phyloP scores from a whole-genome alignment of 1,139 yeast species.

The Saccharomyces hybrid region DNA sequence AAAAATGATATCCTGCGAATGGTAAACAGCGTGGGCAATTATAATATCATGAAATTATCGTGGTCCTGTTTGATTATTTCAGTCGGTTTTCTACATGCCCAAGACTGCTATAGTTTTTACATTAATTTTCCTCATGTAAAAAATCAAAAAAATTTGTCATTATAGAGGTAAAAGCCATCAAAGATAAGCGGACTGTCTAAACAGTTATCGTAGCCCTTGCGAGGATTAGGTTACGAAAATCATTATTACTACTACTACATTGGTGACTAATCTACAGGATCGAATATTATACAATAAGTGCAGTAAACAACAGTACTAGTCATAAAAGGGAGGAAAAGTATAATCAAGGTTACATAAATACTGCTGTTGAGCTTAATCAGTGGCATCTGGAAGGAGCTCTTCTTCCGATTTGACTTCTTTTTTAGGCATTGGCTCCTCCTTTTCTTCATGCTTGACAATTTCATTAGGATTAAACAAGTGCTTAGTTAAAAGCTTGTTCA shows the following conservation, averaged over 20 bases:
- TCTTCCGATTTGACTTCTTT: not conserved
- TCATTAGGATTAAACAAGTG: slow-evolving; percentile 39
- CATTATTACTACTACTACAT: not conserved
- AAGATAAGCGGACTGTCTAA: too few relatives aligned
- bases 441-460: slow-evolving; percentile 34
- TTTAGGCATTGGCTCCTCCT: not conserved
- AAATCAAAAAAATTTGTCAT: not conserved
- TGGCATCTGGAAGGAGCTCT: not conserved
- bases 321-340: not conserved
- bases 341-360: not conserved
- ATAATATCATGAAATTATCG: not conserved
- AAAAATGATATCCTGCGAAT: not conserved
- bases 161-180: too few relatives aligned
- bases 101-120: not conserved
- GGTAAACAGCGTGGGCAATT: not conserved
- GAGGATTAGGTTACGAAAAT: not conserved
- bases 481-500: slow-evolving; percentile 53
- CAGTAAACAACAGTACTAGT: not conserved
- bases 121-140: not conserved
- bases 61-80: too few relatives aligned
- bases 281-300: not conserved
- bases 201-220: not conserved
- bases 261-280: not conserved
- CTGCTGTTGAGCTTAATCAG: not conserved
- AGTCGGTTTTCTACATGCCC: not conserved